Evolutionary conservation across 148 eudicot genomes (phyloP).

Genomic region (Camellia sinensis): DNA sequence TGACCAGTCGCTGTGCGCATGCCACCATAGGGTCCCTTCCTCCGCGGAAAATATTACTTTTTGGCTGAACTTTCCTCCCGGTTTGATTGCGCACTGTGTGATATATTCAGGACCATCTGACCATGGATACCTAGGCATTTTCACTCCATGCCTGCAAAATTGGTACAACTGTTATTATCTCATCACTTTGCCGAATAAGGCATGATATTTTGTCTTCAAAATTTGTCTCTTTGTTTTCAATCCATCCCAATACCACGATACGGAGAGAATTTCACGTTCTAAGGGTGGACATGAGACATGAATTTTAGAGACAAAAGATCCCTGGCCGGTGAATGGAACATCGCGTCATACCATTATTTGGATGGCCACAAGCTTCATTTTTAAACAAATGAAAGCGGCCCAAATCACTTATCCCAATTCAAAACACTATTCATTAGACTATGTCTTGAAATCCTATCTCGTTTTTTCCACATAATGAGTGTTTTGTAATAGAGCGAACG

Average conservation of each 20-base stretch:
- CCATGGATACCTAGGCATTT: conserved; percentile 12
- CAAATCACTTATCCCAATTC: too few relatives aligned
- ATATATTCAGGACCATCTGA: conserved; percentile 17
- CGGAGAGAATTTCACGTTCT: too few relatives aligned
- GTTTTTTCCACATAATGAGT: too few relatives aligned
- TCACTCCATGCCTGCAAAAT: conserved; percentile 21
- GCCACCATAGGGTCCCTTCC: conserved; percentile 27
- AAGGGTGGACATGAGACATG: too few relatives aligned
- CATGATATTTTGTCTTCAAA: too few relatives aligned
- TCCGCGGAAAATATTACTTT: conserved; percentile 10
- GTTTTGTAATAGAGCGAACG: too few relatives aligned
- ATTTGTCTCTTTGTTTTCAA: too few relatives aligned
- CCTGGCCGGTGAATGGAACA: too few relatives aligned
- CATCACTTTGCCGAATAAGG: neutral
- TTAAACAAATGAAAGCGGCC: neutral
- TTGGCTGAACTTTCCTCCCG: conserved; percentile 14
- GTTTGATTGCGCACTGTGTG: conserved; percentile 12
- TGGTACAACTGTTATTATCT: neutral
- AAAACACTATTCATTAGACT: too few relatives aligned
- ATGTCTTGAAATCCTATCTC: too few relatives aligned
- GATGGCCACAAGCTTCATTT: neutral
- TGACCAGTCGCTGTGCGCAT: conserved; percentile 20
- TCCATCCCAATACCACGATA: too few relatives aligned
- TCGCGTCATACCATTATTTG: neutral
- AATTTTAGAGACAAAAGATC: too few relatives aligned